Evolutionary conservation across 345 rosid species (phyloP), one percentile per base, ranked within the genome.

Genomic region (Lenwebbia sp.): DNA sequence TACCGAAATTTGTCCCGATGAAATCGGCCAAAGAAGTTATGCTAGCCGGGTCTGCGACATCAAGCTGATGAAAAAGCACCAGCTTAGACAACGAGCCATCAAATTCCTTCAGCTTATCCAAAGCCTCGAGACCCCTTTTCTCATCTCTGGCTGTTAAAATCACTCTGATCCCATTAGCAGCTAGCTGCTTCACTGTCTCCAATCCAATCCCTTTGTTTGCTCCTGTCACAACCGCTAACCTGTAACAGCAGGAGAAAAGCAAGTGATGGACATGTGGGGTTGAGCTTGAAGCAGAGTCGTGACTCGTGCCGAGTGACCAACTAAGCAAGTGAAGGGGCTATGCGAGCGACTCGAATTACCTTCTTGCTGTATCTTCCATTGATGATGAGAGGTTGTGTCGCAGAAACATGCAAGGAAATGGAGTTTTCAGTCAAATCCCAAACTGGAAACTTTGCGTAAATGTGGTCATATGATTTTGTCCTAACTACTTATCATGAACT

Each of bases 41-140:
- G 8, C 90, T 89, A 22, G 81, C 88, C 8, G 85, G 70, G 19
- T 87, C 62, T 3, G 85, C 37, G 41, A 87, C 84, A 89, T 89
- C 89, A 23, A 89, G 89, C 82, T 86, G 89, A 82, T 89, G 91
- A 82, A 87, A 87, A 33, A 84, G 15, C 47, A 89, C 83, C 62
- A 13, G 47, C 54, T 74, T 55, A 41, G 83, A 74, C 8, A 87
- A 65, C 81, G 22, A 19, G 81, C 78, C 12, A 62, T 83, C 87
- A 44, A 23, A 82, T 14, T 85, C 70, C 81, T 65, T 40, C 51
- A 88, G 85, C 62, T 83, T 87, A 17, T 86, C 78, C 21, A 86
- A 85, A 58, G 91, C 89, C 76, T 89, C 88, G 41, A 85, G 70
- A 28, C 90, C 91, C 78, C 83, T 90, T 37, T 82, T 88, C 84